Evolutionary conservation across 2,329 filamentous ascomycete genomes (phyloP), one percentile per base, ranked within the genome.

Genomic region (Sporothrix curviconia): DNA sequence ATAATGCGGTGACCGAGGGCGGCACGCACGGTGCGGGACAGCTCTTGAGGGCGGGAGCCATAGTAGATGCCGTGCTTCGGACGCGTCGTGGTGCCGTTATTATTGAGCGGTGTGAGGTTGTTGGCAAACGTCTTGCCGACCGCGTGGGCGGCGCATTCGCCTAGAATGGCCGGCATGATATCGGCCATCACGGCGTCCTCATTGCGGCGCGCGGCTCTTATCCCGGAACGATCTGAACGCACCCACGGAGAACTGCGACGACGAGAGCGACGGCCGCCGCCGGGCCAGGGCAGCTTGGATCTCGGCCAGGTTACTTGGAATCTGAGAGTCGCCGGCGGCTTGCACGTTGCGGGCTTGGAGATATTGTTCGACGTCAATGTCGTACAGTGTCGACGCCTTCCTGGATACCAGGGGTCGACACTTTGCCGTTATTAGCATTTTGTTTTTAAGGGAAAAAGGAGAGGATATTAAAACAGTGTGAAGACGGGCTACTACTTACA

Each of bases 71-170:
- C 68, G 22, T 70, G 70, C 54, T 66, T 67, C 1, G 67, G 63
- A 17, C 62, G 55, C 22, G 63, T 58, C 14, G 68, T 63, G 11
- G 63, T 67, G 1, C 65, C 64, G n/a, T n/a, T n/a, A 55, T 72
- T 64, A 3, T 67, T 72, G 32, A 77, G 64, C 42, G 60, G 63
- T 17, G 66, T 63, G 44, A 76, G 68, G 55, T 73, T 72, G 22
- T 40, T n/a, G n/a, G n/a, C 59, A 56, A 76, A 75, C 6, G 68
- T 63, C 42, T 68, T 63, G 34, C 64, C 64, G 63, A 63, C 61
- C 65, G 59, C 62, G 32, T 59, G 68, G 15, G 39, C 59, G 43
- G 62, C 61, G 40, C 62, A 54, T 61, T 66, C 34, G n/a, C 66
- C 65, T 22, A 53, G 40, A 47, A 73, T 69, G 12, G 66, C 61